Conservation (phyloP, 208 protist genomes). For the Entamoeba histolytica region DNA sequence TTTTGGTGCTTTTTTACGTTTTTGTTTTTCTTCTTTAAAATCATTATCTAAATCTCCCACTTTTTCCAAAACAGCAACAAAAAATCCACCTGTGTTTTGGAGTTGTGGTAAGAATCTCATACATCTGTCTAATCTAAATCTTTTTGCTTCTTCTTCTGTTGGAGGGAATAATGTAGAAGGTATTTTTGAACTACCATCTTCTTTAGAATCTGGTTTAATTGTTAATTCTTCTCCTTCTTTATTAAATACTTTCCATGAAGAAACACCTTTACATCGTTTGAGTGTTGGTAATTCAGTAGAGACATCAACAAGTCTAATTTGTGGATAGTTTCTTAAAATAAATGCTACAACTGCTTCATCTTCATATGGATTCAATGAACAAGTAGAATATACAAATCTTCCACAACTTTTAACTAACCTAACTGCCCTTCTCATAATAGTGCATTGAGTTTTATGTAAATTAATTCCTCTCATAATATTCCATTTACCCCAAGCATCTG, state of each 20-base stretch:
- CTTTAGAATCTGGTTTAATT: not conserved
- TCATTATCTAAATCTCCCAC: not conserved
- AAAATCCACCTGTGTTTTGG: conserved; percentile 48
- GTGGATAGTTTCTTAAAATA: conserved; percentile 35
- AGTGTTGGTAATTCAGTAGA: conserved; percentile 22
- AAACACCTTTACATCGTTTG: conserved; percentile 18
- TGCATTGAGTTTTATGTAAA: conserved; percentile 54
- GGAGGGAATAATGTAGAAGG: conserved; percentile 1
- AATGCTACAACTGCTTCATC: conserved; percentile 70
- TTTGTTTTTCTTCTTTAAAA: not conserved
- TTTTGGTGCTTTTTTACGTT: not conserved
- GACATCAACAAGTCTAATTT: conserved; percentile 25
- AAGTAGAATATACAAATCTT: conserved; percentile 77
- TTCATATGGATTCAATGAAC: conserved; percentile 75
- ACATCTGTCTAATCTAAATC: conserved; percentile 27
- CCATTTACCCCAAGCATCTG: conserved; percentile 52
- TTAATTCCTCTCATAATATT: conserved; percentile 49
- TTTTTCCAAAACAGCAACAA: conserved; percentile 43
- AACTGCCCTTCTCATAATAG: conserved; percentile 38
- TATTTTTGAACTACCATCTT: not conserved
- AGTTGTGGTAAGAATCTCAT: conserved; percentile 40
- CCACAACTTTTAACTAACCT: conserved; percentile 48
- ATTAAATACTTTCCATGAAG: conserved; percentile 29
- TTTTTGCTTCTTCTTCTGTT: conserved; percentile 1
- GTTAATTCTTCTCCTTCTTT: not conserved